A percentile compares a stretch with the other conserved stretches of the same genome.
Evolutionary conservation across 2,329 filamentous ascomycete species (phyloP).

Genomic region (Fulvia fulva): DNA sequence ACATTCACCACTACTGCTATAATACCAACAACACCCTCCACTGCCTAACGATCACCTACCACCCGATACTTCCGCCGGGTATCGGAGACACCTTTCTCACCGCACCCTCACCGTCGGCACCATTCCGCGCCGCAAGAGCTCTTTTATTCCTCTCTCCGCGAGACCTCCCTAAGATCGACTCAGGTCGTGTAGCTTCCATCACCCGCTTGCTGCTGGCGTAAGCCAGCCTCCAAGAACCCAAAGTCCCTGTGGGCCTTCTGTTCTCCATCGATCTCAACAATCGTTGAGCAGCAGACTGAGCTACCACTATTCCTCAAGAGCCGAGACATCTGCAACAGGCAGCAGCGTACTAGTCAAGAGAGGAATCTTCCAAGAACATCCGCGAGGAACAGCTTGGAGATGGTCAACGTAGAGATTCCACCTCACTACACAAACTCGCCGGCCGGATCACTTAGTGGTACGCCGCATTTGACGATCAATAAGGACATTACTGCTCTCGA

Average conservation of each 20-base stretch:
- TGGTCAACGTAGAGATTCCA: conserved; percentile 80
- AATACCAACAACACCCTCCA: conserved; percentile 29
- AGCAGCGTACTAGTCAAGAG: conserved; percentile 1
- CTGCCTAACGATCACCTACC: conserved; percentile 56
- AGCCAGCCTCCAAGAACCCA: conserved; percentile 66
- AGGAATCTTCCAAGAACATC: background rate
- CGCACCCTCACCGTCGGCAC: conserved; percentile 61
- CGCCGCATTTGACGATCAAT: conserved; percentile 93
- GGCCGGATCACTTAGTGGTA: conserved; percentile 64
- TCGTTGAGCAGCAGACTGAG: conserved; percentile 98
- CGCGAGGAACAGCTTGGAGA: conserved; percentile 52
- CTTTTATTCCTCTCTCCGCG: conserved; percentile 76
- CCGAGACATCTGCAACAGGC: background rate
- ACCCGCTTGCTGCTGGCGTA: conserved; percentile 71
- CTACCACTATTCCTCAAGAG: conserved; percentile 58
- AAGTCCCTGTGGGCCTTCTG: conserved; percentile 83
- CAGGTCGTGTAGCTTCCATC: conserved; percentile 55
- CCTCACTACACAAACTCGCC: conserved; percentile 73
- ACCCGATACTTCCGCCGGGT: conserved; percentile 78
- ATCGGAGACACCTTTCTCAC: conserved; percentile 76
- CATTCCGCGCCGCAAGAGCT: conserved; percentile 82
- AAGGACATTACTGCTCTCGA: conserved; percentile 80
- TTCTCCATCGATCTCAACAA: conserved; percentile 82
- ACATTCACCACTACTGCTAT: conserved; percentile 34
- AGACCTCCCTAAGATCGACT: conserved; percentile 84